Conservation (phyloP, 2,329 filamentous ascomycete species). For the Aspergillus oerlinghausenensis region DNA sequence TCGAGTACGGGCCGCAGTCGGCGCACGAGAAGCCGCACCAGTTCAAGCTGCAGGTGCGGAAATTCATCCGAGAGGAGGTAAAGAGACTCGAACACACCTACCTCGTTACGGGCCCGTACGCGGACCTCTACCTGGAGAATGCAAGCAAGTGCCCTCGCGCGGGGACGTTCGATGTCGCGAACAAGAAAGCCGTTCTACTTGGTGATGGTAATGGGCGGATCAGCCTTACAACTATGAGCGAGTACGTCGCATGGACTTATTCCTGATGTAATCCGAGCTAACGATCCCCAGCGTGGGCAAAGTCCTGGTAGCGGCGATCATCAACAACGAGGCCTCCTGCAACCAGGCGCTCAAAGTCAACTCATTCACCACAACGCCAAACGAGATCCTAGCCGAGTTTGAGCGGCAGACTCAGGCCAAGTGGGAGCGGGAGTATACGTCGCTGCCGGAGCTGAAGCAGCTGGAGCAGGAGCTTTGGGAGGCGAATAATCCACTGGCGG, state of each 20-base stretch:
- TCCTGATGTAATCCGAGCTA: background rate
- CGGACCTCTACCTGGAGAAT: constrained; percentile 56
- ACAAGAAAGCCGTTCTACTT: constrained; percentile 56
- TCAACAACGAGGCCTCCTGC: constrained; percentile 50
- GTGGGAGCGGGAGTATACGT: constrained; percentile 53
- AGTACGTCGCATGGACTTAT: constrained; percentile 47
- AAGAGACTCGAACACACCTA: constrained; percentile 59
- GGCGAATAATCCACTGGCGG: constrained; percentile 48
- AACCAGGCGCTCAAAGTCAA: constrained; percentile 62
- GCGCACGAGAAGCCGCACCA: constrained; percentile 63
- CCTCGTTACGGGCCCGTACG: constrained; percentile 66
- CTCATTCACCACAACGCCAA: constrained; percentile 64
- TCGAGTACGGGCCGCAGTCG: constrained; percentile 57
- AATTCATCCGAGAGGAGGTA: constrained; percentile 50
- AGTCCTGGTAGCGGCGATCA: constrained; percentile 59
- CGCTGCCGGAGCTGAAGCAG: constrained; percentile 51
- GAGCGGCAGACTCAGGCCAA: constrained; percentile 59
- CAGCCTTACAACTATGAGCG: constrained; percentile 66
- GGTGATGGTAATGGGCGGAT: constrained; percentile 59
- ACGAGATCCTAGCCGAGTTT: constrained; percentile 61
- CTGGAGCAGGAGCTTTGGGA: constrained; percentile 59
- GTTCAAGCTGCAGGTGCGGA: constrained; percentile 64
- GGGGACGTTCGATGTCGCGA: constrained; percentile 57
- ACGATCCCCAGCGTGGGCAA: constrained; percentile 56
- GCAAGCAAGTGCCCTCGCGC: constrained; percentile 34